phyloP scores from a whole-genome alignment of 371 early-diverging fungal genomes.

The Apophysomyces variabilis region DNA sequence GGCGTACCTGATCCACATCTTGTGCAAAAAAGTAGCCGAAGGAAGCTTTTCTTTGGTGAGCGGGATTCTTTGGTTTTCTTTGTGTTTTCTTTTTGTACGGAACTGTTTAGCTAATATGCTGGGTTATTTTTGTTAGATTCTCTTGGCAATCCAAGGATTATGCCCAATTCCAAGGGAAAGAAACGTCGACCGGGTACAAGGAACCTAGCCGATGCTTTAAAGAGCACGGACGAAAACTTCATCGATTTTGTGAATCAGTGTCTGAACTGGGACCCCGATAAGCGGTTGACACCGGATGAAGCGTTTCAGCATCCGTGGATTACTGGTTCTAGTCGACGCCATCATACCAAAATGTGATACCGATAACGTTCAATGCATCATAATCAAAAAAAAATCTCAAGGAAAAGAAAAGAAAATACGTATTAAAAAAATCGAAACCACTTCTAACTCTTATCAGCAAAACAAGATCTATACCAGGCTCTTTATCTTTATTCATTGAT shows the following conservation, averaged over 20 bases:
- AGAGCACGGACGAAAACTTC: conserved; percentile 71
- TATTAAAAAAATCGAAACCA: not conserved
- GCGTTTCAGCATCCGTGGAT: conserved; percentile 81
- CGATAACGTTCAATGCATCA: not conserved
- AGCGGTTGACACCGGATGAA: conserved; percentile 81
- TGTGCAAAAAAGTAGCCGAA: conserved; percentile 73
- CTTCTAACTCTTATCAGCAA: too few relatives aligned
- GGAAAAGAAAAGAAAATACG: not conserved
- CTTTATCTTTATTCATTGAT: too few relatives aligned
- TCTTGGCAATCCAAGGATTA: conserved; percentile 65
- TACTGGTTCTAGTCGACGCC: conserved; percentile 11
- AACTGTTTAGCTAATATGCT: too few relatives aligned
- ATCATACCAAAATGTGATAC: conserved; percentile 6
- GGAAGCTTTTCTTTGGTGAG: conserved; percentile 84
- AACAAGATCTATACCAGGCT: too few relatives aligned
- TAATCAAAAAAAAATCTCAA: not conserved
- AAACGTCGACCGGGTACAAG: conserved; percentile 79
- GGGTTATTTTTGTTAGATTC: conserved; percentile 46
- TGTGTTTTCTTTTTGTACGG: not conserved
- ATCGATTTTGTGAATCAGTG: conserved; percentile 85
- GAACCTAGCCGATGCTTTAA: conserved; percentile 71
- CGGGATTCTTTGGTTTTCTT: not conserved
- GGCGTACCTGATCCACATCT: conserved; percentile 82
- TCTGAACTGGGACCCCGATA: conserved; percentile 87
- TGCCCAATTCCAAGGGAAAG: conserved; percentile 86